Percentiles rank a stretch among this genome's conserved stretches.
These are phyloP conservation scores for Lactifluus hygrophoroides DNA, from an alignment of 768 basidiomycete genomes.

Conservation along the genomic window DNA sequence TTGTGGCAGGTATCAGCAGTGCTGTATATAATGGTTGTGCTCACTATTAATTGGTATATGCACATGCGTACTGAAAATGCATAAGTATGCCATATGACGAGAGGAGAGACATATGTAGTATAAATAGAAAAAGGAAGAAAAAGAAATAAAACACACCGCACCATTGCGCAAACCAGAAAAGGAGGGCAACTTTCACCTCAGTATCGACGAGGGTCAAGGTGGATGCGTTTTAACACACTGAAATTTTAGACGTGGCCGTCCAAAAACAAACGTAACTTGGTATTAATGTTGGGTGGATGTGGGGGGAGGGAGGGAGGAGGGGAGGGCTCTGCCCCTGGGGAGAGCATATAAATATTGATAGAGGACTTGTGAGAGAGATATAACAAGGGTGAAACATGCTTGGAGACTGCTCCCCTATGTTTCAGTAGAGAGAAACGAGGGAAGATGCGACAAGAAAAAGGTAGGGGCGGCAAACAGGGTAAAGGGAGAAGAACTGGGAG, in stretches of 20 bases:
- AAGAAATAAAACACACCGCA: neutral
- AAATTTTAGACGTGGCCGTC: neutral
- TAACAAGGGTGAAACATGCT: neutral
- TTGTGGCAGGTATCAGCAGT: neutral
- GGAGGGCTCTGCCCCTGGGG: neutral
- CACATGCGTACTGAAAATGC: neutral
- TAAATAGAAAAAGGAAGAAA: neutral
- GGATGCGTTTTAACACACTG: too few species aligned
- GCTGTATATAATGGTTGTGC: neutral
- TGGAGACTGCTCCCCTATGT: neutral
- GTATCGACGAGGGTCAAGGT: neutral
- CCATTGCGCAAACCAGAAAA: neutral
- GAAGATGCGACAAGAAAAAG: neutral
- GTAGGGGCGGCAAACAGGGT: neutral
- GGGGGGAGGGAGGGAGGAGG: too few species aligned
- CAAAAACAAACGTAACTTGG: neutral
- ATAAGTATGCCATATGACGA: neutral
- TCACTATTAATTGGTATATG: neutral
- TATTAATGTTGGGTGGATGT: neutral
- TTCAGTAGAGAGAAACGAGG: neutral
- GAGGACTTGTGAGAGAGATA: neutral
- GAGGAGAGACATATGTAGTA: neutral
- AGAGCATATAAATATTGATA: neutral
- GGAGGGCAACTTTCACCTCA: neutral
- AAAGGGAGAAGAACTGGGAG: neutral